A percentile compares a stretch with the other conserved stretches of the same genome.
Evolutionary conservation across 495 filamentous ascomycete species (phyloP).

Genomic region (Xylaria grammica): DNA sequence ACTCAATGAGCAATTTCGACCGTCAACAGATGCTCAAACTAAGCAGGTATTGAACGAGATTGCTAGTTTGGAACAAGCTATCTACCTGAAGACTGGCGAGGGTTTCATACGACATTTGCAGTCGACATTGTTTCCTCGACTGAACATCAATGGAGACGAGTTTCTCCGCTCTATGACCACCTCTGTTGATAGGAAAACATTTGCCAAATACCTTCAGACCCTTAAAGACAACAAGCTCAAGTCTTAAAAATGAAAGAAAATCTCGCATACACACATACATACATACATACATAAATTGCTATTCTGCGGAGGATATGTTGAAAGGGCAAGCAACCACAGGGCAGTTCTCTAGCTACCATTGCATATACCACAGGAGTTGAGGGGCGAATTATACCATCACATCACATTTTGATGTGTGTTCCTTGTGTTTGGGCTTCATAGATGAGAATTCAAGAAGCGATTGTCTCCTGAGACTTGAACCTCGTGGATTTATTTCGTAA

Average conservation of each 20-base stretch:
- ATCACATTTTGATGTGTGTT: slow-evolving; percentile 17
- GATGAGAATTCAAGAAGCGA: slow-evolving; percentile 15
- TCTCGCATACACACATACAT: too few relatives aligned
- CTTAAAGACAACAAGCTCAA: slow-evolving; percentile 44
- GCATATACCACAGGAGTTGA: slow-evolving; percentile 27
- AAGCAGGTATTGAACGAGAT: slow-evolving; percentile 86
- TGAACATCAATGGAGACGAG: slow-evolving; percentile 54
- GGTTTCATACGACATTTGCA: slow-evolving; percentile 56
- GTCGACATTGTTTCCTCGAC: slow-evolving; percentile 51
- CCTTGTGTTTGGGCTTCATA: slow-evolving; percentile 24
- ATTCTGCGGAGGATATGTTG: not conserved
- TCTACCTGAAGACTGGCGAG: slow-evolving; percentile 83
- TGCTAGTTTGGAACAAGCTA: slow-evolving; percentile 79
- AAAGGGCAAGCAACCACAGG: not conserved
- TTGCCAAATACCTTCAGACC: slow-evolving; percentile 53
- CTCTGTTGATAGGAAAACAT: slow-evolving; percentile 51
- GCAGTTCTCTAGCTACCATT: slow-evolving; percentile 17
- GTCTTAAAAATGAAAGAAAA: not conserved
- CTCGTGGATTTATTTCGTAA: not conserved
- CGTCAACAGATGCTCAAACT: slow-evolving; percentile 78
- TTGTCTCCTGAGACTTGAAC: not conserved
- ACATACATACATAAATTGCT: not conserved
- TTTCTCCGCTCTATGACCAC: slow-evolving; percentile 58
- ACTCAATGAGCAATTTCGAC: slow-evolving; percentile 73
- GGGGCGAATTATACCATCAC: slow-evolving; percentile 26